Percentiles rank a stretch among this genome's conserved stretches.
Evolutionary conservation across 257 asterid genomes (phyloP).

Genomic region (Coffea canephora): DNA sequence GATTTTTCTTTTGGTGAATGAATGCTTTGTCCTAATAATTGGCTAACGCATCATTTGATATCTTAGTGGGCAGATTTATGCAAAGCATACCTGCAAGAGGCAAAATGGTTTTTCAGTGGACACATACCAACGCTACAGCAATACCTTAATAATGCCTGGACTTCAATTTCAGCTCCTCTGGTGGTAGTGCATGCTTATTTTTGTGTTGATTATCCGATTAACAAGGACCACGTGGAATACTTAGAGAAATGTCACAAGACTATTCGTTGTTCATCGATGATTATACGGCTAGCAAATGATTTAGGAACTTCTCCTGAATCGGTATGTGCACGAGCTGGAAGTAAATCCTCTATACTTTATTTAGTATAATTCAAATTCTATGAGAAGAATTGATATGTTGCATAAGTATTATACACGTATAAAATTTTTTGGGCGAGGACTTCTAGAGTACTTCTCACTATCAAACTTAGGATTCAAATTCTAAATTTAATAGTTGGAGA

Average conservation of each 20-base stretch:
- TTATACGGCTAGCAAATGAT: slow-evolving; percentile 45
- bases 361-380: no score
- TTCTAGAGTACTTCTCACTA: no score
- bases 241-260: slow-evolving; percentile 19
- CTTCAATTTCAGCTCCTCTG: slow-evolving; percentile 33
- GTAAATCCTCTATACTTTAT: not conserved
- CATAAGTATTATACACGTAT: no score
- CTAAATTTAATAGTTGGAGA: no score
- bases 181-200: slow-evolving; percentile 34
- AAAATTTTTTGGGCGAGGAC: no score
- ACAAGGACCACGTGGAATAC: slow-evolving; percentile 17
- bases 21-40: not conserved
- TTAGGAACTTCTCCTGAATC: slow-evolving; percentile 37
- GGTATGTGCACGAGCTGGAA: slow-evolving; percentile 15
- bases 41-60: not conserved
- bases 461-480: no score
- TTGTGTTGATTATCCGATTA: slow-evolving; percentile 26
- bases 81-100: slow-evolving; percentile 7
- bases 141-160: slow-evolving; percentile 29
- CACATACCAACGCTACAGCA: slow-evolving; percentile 13
- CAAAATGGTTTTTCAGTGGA: slow-evolving; percentile 14
- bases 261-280: slow-evolving; percentile 23
- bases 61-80: slow-evolving; percentile 23
- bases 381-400: no score
- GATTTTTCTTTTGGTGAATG: no score